Conservation (phyloP, 1,284 basidiomycete genomes). For the Abortiporus biennis region DNA sequence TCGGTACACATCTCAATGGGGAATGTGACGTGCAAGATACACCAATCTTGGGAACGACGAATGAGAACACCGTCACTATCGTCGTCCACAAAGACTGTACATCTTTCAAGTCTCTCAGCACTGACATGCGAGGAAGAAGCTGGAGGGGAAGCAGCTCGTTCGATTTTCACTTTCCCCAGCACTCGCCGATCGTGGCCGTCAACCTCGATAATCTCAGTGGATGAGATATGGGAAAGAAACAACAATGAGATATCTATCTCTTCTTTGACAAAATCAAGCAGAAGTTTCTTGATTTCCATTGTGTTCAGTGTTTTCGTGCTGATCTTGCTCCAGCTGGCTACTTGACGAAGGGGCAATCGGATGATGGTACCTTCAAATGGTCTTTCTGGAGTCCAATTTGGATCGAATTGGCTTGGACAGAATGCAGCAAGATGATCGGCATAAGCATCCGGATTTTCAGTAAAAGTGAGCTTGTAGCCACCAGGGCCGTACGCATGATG, state of each 20-base stretch:
- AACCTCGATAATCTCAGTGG: slow-evolving; percentile 34
- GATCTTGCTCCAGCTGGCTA: slow-evolving; percentile 24
- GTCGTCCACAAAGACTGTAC: slow-evolving; percentile 4
- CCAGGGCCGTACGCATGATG: slow-evolving; percentile 27
- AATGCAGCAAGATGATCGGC: slow-evolving; percentile 31
- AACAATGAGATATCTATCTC: slow-evolving; percentile 37
- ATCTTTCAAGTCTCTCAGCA: slow-evolving; percentile 9
- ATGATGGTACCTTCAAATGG: slow-evolving; percentile 34
- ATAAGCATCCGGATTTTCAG: slow-evolving; percentile 15
- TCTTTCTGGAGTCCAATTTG: slow-evolving; percentile 13
- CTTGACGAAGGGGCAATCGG: slow-evolving; percentile 37
- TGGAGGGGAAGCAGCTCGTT: too few relatives aligned
- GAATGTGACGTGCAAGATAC: slow-evolving; percentile 23
- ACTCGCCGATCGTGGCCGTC: too few relatives aligned
- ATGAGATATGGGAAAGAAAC: slow-evolving; percentile 35
- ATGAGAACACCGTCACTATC: neutral
- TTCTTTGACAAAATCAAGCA: slow-evolving; percentile 33
- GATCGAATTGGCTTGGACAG: slow-evolving; percentile 8
- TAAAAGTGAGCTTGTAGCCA: slow-evolving; percentile 26
- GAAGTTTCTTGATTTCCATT: slow-evolving; percentile 29
- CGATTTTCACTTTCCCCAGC: too few relatives aligned
- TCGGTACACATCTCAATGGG: slow-evolving; percentile 17
- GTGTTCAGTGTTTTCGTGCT: slow-evolving; percentile 25
- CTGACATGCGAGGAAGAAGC: too few relatives aligned
- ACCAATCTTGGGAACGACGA: slow-evolving; percentile 18